These are phyloP conservation scores for Brassica nigra DNA, from an alignment of 345 rosid genomes.

Conservation along the genomic window DNA sequence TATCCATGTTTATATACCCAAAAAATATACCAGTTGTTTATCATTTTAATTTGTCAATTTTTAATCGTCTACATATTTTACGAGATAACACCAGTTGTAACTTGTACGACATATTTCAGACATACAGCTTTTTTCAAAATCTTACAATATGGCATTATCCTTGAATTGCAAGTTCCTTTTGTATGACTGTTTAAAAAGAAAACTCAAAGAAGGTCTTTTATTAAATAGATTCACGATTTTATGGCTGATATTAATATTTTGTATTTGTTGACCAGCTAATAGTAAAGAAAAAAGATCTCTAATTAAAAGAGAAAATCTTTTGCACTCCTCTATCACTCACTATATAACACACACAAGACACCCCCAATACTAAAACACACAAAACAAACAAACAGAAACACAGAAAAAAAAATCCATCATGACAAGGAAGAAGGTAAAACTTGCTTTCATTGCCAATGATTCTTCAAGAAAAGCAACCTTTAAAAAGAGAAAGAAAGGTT, in stretches of 20 bases:
- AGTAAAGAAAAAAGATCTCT: not conserved
- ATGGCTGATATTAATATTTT: not conserved
- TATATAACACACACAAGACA: constrained; percentile 21
- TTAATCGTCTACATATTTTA: not conserved
- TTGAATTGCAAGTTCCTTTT: not conserved
- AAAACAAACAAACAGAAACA: not conserved
- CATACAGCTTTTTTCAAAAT: not conserved
- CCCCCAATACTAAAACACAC: not conserved
- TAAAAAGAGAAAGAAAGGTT: constrained; percentile 43
- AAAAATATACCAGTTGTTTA: not conserved
- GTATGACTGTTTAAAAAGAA: not conserved
- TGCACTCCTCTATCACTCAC: not conserved
- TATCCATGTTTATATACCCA: not conserved
- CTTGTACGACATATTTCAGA: not conserved
- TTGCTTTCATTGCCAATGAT: constrained; percentile 40
- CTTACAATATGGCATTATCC: not conserved
- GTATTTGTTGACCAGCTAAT: not conserved
- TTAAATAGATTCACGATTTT: not conserved
- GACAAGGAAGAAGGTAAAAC: constrained; percentile 38
- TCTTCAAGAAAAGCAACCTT: constrained; percentile 26
- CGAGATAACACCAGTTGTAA: not conserved
- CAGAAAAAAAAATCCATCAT: not conserved
- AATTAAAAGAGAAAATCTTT: not conserved
- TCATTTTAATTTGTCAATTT: not conserved
- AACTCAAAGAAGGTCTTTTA: not conserved